These are phyloP conservation scores for Metschnikowia kofuensis DNA, from an alignment of 805 yeast genomes.

Conservation along the genomic window DNA sequence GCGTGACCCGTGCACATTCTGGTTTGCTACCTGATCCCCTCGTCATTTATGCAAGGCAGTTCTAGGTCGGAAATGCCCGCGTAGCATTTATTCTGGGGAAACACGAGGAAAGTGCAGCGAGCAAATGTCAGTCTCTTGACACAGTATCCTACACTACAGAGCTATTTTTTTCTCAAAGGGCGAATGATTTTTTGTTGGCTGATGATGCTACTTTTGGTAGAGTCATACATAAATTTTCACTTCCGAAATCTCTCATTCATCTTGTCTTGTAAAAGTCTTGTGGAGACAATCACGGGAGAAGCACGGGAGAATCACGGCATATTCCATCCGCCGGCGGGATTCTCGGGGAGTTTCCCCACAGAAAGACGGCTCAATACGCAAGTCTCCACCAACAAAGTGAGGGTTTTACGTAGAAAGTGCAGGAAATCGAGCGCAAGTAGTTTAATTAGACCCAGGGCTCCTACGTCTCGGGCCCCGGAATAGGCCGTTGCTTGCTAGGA, in stretches of 20 bases:
- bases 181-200: no score
- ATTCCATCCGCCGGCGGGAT: neutral
- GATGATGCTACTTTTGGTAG: no score
- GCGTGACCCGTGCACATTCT: neutral
- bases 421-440: neutral
- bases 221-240: no score
- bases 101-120: neutral
- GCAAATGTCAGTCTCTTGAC: no score
- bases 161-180: no score
- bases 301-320: neutral
- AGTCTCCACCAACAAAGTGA: neutral
- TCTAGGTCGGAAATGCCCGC: neutral
- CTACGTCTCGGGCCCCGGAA: neutral
- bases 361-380: neutral
- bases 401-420: neutral
- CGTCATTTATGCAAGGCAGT: neutral
- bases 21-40: neutral
- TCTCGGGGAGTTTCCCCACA: constrained; percentile 2
- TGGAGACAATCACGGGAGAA: no score
- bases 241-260: no score
- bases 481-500: neutral
- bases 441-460: constrained; percentile 1
- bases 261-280: no score
- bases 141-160: no score
- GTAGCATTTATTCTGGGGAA: neutral